Evolutionary conservation across 768 basidiomycete species (phyloP).

Genomic region (Boletus sp.): DNA sequence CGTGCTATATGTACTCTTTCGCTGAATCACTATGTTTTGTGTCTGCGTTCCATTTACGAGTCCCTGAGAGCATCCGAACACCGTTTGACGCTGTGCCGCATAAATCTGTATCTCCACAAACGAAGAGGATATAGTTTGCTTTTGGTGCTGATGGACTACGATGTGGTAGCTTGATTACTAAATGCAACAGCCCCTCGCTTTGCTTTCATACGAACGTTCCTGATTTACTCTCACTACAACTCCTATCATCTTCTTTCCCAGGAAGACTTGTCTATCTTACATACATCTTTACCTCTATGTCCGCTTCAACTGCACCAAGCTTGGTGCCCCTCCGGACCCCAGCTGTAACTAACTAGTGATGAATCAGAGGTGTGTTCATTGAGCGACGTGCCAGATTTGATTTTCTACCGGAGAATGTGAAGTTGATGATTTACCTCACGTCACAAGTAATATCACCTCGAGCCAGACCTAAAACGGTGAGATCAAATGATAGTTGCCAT

Average conservation of each 20-base stretch:
- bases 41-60: background rate
- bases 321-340: slow-evolving; percentile 37
- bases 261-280: slow-evolving; percentile 47
- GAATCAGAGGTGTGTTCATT: background rate
- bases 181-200: background rate
- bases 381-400: background rate
- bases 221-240: background rate
- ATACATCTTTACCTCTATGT: slow-evolving; percentile 51
- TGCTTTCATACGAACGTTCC: background rate
- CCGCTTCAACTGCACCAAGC: slow-evolving; percentile 51
- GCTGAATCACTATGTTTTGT: background rate
- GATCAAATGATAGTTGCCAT: no score
- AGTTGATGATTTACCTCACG: no score
- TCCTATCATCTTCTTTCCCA: background rate
- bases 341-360: slow-evolving; percentile 47
- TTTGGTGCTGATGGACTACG: background rate
- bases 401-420: no score
- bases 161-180: background rate
- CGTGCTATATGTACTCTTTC: background rate
- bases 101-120: background rate
- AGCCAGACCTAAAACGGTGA: no score
- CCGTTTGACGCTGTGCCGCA: background rate
- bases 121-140: background rate
- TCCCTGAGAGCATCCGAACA: background rate
- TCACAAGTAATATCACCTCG: no score